Percentiles rank a stretch among this genome's conserved stretches.
These are phyloP conservation scores for Lichtheimia ramosa DNA, from an alignment of 371 early-diverging fungal genomes.

Conservation along the genomic window DNA sequence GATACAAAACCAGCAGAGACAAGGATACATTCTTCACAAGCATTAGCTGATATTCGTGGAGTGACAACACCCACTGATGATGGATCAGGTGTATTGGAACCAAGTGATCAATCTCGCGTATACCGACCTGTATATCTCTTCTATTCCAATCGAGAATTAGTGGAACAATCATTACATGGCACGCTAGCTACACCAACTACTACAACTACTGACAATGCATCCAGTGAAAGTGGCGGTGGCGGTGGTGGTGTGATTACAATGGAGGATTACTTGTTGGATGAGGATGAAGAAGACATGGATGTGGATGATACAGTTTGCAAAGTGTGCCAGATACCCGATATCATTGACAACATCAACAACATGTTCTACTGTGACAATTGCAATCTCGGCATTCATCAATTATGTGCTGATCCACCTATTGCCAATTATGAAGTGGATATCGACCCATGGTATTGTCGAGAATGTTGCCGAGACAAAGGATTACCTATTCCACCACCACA, in stretches of 20 bases:
- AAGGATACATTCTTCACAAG: slow-evolving; percentile 12
- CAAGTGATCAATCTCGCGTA: slow-evolving; percentile 9
- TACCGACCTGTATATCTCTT: slow-evolving; percentile 45
- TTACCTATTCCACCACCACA: slow-evolving; percentile 27
- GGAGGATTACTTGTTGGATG: slow-evolving; percentile 40
- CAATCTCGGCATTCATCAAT: slow-evolving; percentile 41
- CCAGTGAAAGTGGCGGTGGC: no score
- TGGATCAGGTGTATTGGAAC: not conserved
- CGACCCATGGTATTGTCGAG: slow-evolving; percentile 52
- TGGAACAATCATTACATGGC: slow-evolving; percentile 1
- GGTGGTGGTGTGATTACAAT: slow-evolving; percentile 22
- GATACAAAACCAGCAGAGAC: slow-evolving; percentile 12
- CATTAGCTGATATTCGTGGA: slow-evolving; percentile 20
- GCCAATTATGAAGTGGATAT: slow-evolving; percentile 31
- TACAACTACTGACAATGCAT: not conserved
- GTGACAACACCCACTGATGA: not conserved
- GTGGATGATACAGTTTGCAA: slow-evolving; percentile 32
- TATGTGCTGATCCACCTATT: slow-evolving; percentile 45
- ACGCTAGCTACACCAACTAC: no score
- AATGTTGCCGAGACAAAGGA: slow-evolving; percentile 25
- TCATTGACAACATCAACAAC: slow-evolving; percentile 33
- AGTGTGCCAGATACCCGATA: slow-evolving; percentile 37
- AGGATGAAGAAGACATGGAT: slow-evolving; percentile 15
- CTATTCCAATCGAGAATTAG: slow-evolving; percentile 28
- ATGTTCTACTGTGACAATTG: slow-evolving; percentile 50